phyloP scores from a whole-genome alignment of 2,329 filamentous ascomycete species.

The Furcasterigmium sp. region DNA sequence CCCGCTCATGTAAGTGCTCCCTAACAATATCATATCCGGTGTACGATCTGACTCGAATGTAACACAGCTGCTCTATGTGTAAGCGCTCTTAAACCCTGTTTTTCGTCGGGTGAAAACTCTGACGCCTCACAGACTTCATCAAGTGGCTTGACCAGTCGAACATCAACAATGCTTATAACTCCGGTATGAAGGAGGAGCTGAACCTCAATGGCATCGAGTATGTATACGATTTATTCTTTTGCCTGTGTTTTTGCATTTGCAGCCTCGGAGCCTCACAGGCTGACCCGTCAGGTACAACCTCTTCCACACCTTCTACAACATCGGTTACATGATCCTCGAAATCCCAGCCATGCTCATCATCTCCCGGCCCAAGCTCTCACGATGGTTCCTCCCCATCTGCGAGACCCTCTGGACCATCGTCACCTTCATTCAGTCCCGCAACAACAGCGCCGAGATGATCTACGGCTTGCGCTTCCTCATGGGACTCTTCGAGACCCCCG shows the following conservation, averaged over 20 bases:
- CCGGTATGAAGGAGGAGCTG: slow-evolving; percentile 41
- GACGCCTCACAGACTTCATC: slow-evolving; percentile 9
- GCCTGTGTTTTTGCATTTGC: too few species aligned
- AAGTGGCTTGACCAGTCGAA: slow-evolving; percentile 33
- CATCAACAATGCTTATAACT: slow-evolving; percentile 39
- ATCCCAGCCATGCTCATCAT: slow-evolving; percentile 19
- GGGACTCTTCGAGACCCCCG: slow-evolving; percentile 14
- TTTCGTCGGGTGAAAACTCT: background rate
- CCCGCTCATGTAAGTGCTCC: slow-evolving; percentile 17
- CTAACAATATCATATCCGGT: too few species aligned
- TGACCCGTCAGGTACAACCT: slow-evolving; percentile 13
- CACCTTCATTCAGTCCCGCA: slow-evolving; percentile 9
- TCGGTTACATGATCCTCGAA: slow-evolving; percentile 18
- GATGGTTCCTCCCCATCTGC: slow-evolving; percentile 25
- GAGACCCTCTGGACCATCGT: slow-evolving; percentile 8
- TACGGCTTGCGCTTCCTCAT: slow-evolving; percentile 19
- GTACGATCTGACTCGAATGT: background rate
- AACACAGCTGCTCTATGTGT: background rate
- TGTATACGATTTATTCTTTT: background rate
- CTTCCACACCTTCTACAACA: slow-evolving; percentile 20
- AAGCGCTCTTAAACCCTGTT: background rate
- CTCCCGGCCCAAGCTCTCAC: slow-evolving; percentile 16
- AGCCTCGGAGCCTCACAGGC: background rate
- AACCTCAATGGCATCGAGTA: slow-evolving; percentile 38
- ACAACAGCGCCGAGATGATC: slow-evolving; percentile 15